A percentile compares a stretch with the other conserved stretches of the same genome.
These are phyloP conservation scores for Salix brachista DNA, from an alignment of 345 rosid species.

Conservation along the genomic window DNA sequence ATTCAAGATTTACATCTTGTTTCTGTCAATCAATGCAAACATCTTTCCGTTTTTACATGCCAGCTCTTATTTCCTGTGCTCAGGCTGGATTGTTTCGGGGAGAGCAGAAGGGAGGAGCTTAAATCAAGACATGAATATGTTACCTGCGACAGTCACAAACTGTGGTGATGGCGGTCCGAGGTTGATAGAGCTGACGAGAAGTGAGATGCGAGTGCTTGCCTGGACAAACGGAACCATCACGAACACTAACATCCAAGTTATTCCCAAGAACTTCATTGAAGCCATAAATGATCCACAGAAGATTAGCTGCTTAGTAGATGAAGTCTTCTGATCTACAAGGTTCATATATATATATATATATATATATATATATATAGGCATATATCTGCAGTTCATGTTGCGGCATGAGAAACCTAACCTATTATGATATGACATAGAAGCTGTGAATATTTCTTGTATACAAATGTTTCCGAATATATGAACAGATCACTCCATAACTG, in stretches of 20 bases:
- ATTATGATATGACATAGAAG: conserved; percentile 14
- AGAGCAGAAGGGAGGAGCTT: too few relatives aligned
- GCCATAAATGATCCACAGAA: background rate
- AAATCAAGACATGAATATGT: background rate
- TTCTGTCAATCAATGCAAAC: background rate
- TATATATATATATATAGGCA: conserved; percentile 4
- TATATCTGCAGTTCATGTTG: background rate
- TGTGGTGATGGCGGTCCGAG: conserved; percentile 12
- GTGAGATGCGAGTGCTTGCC: conserved; percentile 25
- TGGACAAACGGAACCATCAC: conserved; percentile 13
- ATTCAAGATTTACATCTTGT: background rate
- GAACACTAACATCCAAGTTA: conserved; percentile 25
- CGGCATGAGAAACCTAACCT: conserved; percentile 26
- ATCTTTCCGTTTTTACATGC: too few relatives aligned
- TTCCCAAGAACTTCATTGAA: conserved; percentile 18
- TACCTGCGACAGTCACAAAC: conserved; percentile 50
- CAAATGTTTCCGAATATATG: background rate
- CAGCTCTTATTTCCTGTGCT: background rate
- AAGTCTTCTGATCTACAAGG: background rate
- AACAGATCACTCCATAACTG: conserved; percentile 24
- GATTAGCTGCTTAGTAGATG: conserved; percentile 20
- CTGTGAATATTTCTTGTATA: background rate
- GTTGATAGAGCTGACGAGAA: conserved; percentile 10
- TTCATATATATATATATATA: background rate
- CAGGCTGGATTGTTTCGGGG: background rate